These are phyloP conservation scores for Cryptosporidium tyzzeri DNA, from an alignment of 169 alveolate species.

Conservation along the genomic window DNA sequence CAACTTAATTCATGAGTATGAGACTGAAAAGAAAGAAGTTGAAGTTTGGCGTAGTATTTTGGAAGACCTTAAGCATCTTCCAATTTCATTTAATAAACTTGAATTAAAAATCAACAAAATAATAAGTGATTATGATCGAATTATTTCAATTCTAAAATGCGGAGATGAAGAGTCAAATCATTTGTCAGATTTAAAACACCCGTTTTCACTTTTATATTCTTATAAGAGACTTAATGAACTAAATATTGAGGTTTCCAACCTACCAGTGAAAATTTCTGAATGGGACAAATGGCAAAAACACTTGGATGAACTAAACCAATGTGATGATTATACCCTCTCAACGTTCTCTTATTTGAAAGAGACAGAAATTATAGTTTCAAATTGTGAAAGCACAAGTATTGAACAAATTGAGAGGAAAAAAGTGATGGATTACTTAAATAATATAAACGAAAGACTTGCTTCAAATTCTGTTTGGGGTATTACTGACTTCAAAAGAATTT, in stretches of 20 bases:
- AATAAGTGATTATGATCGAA: conserved; percentile 26
- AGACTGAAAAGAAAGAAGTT: conserved; percentile 6
- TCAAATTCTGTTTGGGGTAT: conserved; percentile 43
- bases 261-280: conserved; percentile 35
- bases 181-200: neutral
- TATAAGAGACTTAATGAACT: conserved; percentile 15
- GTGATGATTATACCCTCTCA: conserved; percentile 1
- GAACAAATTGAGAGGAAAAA: conserved; percentile 8
- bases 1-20: neutral
- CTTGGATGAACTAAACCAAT: conserved; percentile 21
- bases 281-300: conserved; percentile 64
- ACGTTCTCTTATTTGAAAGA: conserved; percentile 21
- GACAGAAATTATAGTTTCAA: neutral
- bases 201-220: conserved; percentile 42
- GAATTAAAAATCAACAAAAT: conserved; percentile 21
- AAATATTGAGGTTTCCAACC: neutral
- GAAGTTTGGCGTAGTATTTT: conserved; percentile 40
- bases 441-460: conserved; percentile 1
- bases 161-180: conserved; percentile 26
- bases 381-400: neutral
- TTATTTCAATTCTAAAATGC: neutral
- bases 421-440: conserved; percentile 1
- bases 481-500: conserved; percentile 8
- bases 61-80: conserved; percentile 21
- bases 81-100: conserved; percentile 32